phyloP scores from a whole-genome alignment of 202 grass and related monocot species.

The Setaria viridis region DNA sequence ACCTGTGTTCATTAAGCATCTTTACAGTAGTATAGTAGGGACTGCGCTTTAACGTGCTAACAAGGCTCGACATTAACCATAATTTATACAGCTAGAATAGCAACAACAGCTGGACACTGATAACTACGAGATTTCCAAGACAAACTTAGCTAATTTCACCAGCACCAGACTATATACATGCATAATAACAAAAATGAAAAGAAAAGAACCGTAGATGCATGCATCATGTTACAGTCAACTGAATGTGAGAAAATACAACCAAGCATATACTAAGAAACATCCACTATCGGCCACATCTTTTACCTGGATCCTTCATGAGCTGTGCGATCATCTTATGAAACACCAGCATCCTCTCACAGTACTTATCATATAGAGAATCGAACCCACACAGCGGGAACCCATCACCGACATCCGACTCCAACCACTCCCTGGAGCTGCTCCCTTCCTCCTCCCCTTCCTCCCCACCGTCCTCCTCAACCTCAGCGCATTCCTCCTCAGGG shows the following conservation, averaged over 20 bases:
- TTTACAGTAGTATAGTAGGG: neutral
- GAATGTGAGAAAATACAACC: slow-evolving; percentile 4
- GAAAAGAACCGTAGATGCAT: neutral
- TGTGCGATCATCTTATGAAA: slow-evolving; percentile 72
- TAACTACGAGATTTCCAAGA: slow-evolving; percentile 4
- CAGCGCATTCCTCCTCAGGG: slow-evolving; percentile 67
- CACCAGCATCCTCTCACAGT: slow-evolving; percentile 78
- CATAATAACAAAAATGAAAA: neutral
- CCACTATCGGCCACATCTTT: neutral
- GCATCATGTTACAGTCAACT: neutral
- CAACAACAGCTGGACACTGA: neutral
- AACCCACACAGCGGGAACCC: slow-evolving; percentile 67
- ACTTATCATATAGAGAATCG: slow-evolving; percentile 80
- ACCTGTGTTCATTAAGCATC: neutral
- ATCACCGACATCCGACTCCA: slow-evolving; percentile 50
- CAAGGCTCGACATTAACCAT: neutral
- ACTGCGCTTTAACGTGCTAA: neutral
- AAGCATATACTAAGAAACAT: slow-evolving; percentile 3
- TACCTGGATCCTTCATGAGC: slow-evolving; percentile 74
- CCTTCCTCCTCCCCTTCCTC: slow-evolving; percentile 58
- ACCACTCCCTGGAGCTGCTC: slow-evolving; percentile 60
- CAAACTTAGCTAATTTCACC: neutral
- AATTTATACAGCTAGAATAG: slow-evolving; percentile 11
- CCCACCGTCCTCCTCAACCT: slow-evolving; percentile 64
- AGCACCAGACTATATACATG: neutral